phyloP scores from a whole-genome alignment of 2,329 filamentous ascomycete genomes.

The Colletotrichum sp. region DNA sequence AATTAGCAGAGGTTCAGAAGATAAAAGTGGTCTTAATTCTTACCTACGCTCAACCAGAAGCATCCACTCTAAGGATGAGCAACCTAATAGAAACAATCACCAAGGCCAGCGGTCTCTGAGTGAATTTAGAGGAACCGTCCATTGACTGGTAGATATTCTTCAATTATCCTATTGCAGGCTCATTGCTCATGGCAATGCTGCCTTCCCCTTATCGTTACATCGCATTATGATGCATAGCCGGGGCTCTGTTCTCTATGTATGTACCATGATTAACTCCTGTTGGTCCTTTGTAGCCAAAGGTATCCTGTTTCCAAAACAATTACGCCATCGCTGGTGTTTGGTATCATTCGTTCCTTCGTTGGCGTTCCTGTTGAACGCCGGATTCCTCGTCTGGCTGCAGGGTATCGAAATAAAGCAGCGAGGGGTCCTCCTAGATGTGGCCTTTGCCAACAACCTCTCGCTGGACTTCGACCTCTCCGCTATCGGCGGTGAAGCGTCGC shows the following conservation, averaged over 20 bases:
- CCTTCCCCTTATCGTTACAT: neutral
- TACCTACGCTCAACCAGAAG: no score
- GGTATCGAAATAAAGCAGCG: neutral
- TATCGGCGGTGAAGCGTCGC: conserved; percentile 68
- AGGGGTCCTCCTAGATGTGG: conserved; percentile 40
- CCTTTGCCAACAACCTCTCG: conserved; percentile 67
- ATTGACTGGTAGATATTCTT: neutral
- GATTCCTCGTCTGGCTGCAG: neutral
- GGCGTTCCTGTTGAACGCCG: neutral
- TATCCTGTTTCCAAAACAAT: neutral
- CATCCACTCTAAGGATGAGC: no score
- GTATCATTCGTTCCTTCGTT: neutral
- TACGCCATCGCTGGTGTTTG: conserved; percentile 7
- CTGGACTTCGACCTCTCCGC: conserved; percentile 67
- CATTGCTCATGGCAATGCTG: neutral
- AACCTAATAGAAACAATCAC: no score
- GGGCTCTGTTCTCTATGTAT: conserved; percentile 4
- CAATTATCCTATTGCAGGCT: neutral
- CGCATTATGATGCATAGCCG: neutral
- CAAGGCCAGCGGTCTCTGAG: no score
- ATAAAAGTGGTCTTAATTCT: no score
- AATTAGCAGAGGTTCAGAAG: no score
- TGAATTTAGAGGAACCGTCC: no score
- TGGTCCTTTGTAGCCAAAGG: neutral
- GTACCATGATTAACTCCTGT: neutral